Evolutionary conservation across 805 yeast species (phyloP).

Genomic region (Metschnikowia rubicola): DNA sequence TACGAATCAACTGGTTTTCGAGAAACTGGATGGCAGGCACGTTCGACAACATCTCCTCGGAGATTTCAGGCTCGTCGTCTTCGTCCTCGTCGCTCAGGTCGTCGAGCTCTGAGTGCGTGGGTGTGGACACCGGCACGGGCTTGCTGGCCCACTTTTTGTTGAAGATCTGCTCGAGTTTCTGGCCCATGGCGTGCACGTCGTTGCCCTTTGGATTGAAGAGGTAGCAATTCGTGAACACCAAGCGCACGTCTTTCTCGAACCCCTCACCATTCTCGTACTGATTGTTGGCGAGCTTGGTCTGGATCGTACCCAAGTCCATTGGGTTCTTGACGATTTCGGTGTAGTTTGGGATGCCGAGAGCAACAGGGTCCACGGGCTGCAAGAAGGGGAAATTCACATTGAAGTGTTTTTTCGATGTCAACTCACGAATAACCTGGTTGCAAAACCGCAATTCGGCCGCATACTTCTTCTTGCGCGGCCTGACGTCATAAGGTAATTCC

Average conservation of each 20-base stretch:
- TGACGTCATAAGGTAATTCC: slow-evolving; percentile 84
- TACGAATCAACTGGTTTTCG: slow-evolving; percentile 80
- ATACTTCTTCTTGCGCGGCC: slow-evolving; percentile 88
- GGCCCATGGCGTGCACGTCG: slow-evolving; percentile 94
- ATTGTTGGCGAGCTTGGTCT: slow-evolving; percentile 75
- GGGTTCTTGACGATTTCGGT: slow-evolving; percentile 84
- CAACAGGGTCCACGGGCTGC: slow-evolving; percentile 93
- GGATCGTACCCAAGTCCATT: slow-evolving; percentile 90
- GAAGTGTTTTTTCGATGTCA: slow-evolving; percentile 78
- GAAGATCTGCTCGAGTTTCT: slow-evolving; percentile 79
- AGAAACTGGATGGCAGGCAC: slow-evolving; percentile 88
- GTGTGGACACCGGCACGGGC: slow-evolving; percentile 62
- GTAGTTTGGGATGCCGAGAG: slow-evolving; percentile 88
- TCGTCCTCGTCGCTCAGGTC: slow-evolving; percentile 42
- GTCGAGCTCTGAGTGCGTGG: slow-evolving; percentile 49
- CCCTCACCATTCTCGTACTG: slow-evolving; percentile 87
- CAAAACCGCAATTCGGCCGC: slow-evolving; percentile 89
- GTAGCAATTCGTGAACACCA: slow-evolving; percentile 87
- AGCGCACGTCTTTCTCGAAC: slow-evolving; percentile 76
- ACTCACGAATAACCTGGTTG: slow-evolving; percentile 75
- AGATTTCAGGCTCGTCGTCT: slow-evolving; percentile 59
- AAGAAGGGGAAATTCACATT: slow-evolving; percentile 85
- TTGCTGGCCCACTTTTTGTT: slow-evolving; percentile 81
- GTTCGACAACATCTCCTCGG: slow-evolving; percentile 51
- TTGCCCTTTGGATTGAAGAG: slow-evolving; percentile 95